These are phyloP conservation scores for Nothopassalora personata DNA, from an alignment of 2,329 filamentous ascomycete species.

Conservation along the genomic window DNA sequence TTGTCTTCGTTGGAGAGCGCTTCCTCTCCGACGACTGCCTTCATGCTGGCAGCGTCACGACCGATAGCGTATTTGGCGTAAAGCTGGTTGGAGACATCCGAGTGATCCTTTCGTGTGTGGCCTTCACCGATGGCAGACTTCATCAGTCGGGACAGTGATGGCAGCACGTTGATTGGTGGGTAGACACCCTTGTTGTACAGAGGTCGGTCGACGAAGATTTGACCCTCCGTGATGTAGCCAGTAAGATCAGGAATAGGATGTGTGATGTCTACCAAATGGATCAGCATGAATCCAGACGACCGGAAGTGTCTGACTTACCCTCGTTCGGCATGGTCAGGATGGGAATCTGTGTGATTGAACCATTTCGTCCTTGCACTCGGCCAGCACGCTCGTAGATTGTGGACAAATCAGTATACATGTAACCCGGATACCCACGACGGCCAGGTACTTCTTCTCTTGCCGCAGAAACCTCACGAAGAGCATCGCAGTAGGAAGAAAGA, in stretches of 20 bases:
- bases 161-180: constrained; percentile 96
- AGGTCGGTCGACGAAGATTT: constrained; percentile 94
- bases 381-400: constrained; percentile 99
- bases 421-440: constrained; percentile 98
- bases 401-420: constrained; percentile 99
- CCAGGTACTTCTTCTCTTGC: constrained; percentile 98
- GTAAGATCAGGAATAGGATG: constrained; percentile 98
- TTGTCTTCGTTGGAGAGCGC: constrained; percentile 94
- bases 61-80: constrained; percentile 99
- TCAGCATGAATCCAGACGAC: constrained; percentile 5
- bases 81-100: constrained; percentile 97
- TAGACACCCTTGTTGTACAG: constrained; percentile 96
- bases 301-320: constrained; percentile 45
- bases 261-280: constrained; percentile 65
- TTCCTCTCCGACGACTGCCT: constrained; percentile 97
- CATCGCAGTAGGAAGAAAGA: constrained; percentile 96
- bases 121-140: constrained; percentile 98
- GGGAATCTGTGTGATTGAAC: constrained; percentile 97
- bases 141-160: constrained; percentile 98
- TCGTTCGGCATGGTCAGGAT: constrained; percentile 99
- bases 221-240: constrained; percentile 97
- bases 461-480: constrained; percentile 95
- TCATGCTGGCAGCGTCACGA: constrained; percentile 97
- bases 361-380: constrained; percentile 93
- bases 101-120: constrained; percentile 93